Conservation (phyloP, 2,329 filamentous ascomycete species). For the Pestalotiopsis sp. region DNA sequence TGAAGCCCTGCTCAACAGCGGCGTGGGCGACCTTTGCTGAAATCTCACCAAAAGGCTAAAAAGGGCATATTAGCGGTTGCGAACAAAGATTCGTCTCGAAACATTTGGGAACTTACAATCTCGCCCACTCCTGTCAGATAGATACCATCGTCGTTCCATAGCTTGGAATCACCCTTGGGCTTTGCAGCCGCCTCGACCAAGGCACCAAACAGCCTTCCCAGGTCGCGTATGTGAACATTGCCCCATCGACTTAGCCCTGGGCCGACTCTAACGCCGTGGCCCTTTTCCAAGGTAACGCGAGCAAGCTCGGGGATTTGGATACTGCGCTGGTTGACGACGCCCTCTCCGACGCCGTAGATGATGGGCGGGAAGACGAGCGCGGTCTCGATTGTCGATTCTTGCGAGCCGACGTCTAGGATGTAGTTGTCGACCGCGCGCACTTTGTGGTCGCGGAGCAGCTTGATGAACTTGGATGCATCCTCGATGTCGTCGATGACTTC, state of each 20-base stretch:
- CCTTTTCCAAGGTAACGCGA: conserved; percentile 33
- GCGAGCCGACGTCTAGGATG: conserved; percentile 27
- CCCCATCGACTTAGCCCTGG: conserved; percentile 37
- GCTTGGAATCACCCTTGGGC: conserved; percentile 17
- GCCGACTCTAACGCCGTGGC: conserved; percentile 34
- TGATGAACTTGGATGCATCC: conserved; percentile 26
- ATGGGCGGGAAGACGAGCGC: conserved; percentile 38
- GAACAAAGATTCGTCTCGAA: neutral
- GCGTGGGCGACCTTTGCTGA: conserved; percentile 28
- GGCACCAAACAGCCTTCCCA: conserved; percentile 27
- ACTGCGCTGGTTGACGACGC: conserved; percentile 40
- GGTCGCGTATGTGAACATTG: conserved; percentile 33
- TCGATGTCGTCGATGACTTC: conserved; percentile 38
- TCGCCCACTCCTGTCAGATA: conserved; percentile 3
- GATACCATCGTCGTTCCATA: conserved; percentile 30
- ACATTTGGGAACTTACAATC: neutral
- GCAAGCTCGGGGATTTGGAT: conserved; percentile 42
- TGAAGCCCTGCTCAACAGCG: conserved; percentile 28
- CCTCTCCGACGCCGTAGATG: conserved; percentile 41
- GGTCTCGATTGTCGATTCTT: conserved; percentile 27
- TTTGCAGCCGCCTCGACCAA: conserved; percentile 33
- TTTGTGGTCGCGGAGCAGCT: conserved; percentile 28
- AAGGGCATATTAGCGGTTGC: neutral
- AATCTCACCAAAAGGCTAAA: neutral
- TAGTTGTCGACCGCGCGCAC: conserved; percentile 39